These are phyloP conservation scores for Drechmeria coniospora DNA, from an alignment of 2,329 filamentous ascomycete species.

Conservation along the genomic window DNA sequence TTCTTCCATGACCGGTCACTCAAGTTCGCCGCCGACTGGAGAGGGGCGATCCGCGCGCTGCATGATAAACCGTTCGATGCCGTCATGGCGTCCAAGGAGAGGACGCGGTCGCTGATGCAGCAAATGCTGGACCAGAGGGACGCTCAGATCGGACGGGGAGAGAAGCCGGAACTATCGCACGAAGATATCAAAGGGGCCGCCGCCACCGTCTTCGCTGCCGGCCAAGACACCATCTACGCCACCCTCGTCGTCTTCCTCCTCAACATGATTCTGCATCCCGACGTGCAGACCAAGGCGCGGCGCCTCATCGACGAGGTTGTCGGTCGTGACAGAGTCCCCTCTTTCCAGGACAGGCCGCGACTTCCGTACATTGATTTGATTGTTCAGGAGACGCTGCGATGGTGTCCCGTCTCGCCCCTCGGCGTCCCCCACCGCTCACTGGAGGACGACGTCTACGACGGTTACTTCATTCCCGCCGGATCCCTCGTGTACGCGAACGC, in stretches of 20 bases:
- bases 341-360: constrained; percentile 25
- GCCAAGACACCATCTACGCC: constrained; percentile 28
- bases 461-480: constrained; percentile 41
- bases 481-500: constrained; percentile 26
- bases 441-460: constrained; percentile 40
- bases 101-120: constrained; percentile 14
- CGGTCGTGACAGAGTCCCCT: constrained; percentile 27
- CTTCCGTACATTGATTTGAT: constrained; percentile 29
- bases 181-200: constrained; percentile 34
- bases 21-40: constrained; percentile 14
- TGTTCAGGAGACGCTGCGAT: constrained; percentile 30
- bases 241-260: constrained; percentile 29
- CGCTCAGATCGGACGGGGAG: constrained; percentile 11
- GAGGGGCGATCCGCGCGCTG: constrained; percentile 19
- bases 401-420: constrained; percentile 28
- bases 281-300: constrained; percentile 29
- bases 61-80: constrained; percentile 28
- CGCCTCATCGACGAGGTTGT: constrained; percentile 30
- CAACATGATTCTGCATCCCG: constrained; percentile 24
- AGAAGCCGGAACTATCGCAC: constrained; percentile 17
- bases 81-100: constrained; percentile 14
- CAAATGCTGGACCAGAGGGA: constrained; percentile 12
- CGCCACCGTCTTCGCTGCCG: constrained; percentile 31
- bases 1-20: constrained; percentile 17
- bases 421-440: constrained; percentile 39